phyloP scores from a whole-genome alignment of 441 rosid genomes.

The Corymbia calophylla region DNA sequence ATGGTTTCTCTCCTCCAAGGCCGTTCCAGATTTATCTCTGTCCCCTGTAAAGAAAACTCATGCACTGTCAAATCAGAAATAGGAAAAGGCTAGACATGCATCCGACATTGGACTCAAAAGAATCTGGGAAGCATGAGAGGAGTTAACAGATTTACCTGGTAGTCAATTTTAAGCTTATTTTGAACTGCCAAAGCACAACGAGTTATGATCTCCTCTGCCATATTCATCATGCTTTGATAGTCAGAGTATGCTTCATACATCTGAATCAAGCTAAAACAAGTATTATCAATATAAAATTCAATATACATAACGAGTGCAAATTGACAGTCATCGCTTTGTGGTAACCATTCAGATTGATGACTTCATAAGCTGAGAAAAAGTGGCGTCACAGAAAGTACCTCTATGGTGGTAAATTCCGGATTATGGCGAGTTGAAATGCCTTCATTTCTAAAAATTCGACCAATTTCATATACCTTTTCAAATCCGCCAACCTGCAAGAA shows the following conservation, averaged over 20 bases:
- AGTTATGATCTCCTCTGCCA: conserved; percentile 86
- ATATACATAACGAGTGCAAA: not conserved
- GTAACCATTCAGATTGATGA: not conserved
- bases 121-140: not conserved
- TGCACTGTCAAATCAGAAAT: conserved; percentile 5
- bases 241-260: conserved; percentile 99
- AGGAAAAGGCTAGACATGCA: not conserved
- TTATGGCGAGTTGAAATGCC: conserved; percentile 96
- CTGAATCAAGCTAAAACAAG: conserved; percentile 37
- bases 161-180: conserved; percentile 68
- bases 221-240: conserved; percentile 88
- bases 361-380: not conserved
- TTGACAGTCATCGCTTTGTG: not conserved
- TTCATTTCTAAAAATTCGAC: conserved; percentile 94
- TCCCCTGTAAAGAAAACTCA: conserved; percentile 40
- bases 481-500: conserved; percentile 87
- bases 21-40: conserved; percentile 69
- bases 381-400: conserved; percentile 33
- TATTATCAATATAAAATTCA: not conserved
- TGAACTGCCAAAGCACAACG: conserved; percentile 73
- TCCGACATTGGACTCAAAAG: not conserved
- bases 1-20: conserved; percentile 98
- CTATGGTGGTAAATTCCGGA: conserved; percentile 98
- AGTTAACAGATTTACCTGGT: conserved; percentile 45
- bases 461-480: conserved; percentile 95